Base-by-base conservation (phyloP, 768 basidiomycete species). In the Trichaptum fuscoviolaceum region DNA sequence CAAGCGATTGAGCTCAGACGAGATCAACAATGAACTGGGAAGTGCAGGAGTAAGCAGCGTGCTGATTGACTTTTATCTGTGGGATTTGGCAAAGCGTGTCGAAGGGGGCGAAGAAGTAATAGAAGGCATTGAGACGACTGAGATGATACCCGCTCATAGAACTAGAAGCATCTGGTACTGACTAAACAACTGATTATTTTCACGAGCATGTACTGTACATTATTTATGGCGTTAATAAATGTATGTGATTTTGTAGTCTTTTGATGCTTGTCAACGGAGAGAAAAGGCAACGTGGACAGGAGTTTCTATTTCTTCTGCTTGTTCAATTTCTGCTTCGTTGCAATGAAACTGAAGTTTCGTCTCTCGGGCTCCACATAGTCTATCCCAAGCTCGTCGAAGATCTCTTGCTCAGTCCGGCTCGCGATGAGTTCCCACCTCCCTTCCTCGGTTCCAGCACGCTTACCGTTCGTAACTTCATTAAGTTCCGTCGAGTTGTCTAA, bases 151-250 rank as follows among this genome's bases (percentile, higher is more conserved):
- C 20, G 84, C 86, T 34, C 93, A 95, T 73, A 84, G 89, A 63
- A 94, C 90, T 25, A 82, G 93, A 75, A 90, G 91, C 69, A 90
- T 91, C 30, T 95, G 93, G 93, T 95, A 95, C 77, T 95, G 78
- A 80, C 26, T 1, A 27, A 65, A 18, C 2, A 12, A 61, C 23
- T 18, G 42, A 52, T 52, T 52, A 52, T 52, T 52, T 52, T 20
- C 42, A 52, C 42, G 15, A 6, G 15, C 42, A 52, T 52, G 42
- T 52, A 52, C 42, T 5, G 15, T 52, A 52, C 15, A 5, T 12
- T 6, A 52, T 15, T 12, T 6, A 52, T 52, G 10, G 42, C 42
- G 15, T 20, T 52, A 52, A 36, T 36, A 36, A 7, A 52, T 20
- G 42, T 52, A 52, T 52, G 42, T 52, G 15, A 15, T 7, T 7